Percentiles rank a stretch among this genome's conserved stretches.
Evolutionary conservation across 225 moss, liverwort and hornwort species (phyloP).

Genomic region (Pseudisothecium myosuroides): DNA sequence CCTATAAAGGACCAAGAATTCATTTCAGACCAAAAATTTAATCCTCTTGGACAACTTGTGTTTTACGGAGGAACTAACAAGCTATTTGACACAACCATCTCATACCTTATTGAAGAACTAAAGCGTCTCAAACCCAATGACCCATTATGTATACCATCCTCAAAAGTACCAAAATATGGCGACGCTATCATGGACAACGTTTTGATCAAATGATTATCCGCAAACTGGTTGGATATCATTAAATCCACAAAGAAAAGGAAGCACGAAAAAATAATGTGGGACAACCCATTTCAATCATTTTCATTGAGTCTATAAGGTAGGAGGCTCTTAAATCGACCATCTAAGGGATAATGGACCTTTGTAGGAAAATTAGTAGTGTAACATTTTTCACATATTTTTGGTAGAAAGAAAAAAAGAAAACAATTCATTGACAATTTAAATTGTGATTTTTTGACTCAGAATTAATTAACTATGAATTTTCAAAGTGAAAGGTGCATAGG

Average conservation of each 20-base stretch:
- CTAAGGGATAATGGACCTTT: too few relatives aligned
- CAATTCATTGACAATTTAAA: too few relatives aligned
- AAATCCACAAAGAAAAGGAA: conserved; percentile 14
- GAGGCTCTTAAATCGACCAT: too few relatives aligned
- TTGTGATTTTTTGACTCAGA: too few relatives aligned
- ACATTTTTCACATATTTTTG: too few relatives aligned
- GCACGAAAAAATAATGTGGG: not conserved
- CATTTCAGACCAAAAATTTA: not conserved
- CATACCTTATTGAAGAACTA: conserved; percentile 46
- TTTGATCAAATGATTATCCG: conserved; percentile 56
- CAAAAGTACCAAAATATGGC: conserved; percentile 47
- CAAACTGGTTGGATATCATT: conserved; percentile 45
- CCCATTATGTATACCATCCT: conserved; percentile 57
- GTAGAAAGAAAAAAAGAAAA: too few relatives aligned
- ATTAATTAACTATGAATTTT: too few relatives aligned
- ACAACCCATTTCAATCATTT: not conserved
- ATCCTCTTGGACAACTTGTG: not conserved
- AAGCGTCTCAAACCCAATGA: conserved; percentile 46
- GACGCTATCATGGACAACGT: conserved; percentile 49
- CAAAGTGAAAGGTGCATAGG: too few relatives aligned
- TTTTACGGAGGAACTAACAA: not conserved
- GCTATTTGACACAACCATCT: not conserved
- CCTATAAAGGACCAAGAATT: not conserved
- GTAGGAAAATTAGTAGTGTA: too few relatives aligned
- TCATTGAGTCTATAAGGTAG: not conserved